Evolutionary conservation across 2,329 filamentous ascomycete species (phyloP).

Genomic region (Trichoderma sp.): DNA sequence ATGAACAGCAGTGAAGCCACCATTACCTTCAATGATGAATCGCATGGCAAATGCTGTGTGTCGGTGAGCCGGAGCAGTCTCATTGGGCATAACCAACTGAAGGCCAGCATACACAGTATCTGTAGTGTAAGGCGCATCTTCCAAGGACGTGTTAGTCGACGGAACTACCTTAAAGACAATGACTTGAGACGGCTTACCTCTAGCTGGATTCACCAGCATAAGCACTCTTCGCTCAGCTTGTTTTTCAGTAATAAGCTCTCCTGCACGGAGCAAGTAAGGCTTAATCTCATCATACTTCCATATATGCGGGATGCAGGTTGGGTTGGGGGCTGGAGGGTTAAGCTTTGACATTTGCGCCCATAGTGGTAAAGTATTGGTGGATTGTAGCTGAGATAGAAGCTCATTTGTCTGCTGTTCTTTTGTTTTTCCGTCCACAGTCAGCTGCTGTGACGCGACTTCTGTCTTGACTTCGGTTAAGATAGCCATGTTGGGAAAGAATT

Average conservation of each 20-base stretch:
- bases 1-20: slow-evolving; percentile 60
- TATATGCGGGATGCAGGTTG: slow-evolving; percentile 41
- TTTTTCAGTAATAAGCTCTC: slow-evolving; percentile 39
- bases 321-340: slow-evolving; percentile 50
- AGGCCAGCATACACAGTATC: slow-evolving; percentile 60
- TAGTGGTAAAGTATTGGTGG: slow-evolving; percentile 37
- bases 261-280: slow-evolving; percentile 39
- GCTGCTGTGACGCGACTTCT: background rate
- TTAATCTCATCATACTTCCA: slow-evolving; percentile 41
- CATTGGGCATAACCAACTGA: slow-evolving; percentile 58
- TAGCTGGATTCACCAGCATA: slow-evolving; percentile 44
- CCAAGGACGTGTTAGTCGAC: background rate
- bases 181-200: slow-evolving; percentile 45
- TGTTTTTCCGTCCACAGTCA: background rate
- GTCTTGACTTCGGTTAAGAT: background rate
- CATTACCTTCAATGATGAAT: slow-evolving; percentile 59
- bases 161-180: background rate
- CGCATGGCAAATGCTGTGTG: slow-evolving; percentile 58
- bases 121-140: slow-evolving; percentile 56
- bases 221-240: slow-evolving; percentile 45
- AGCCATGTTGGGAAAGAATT: background rate
- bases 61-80: slow-evolving; percentile 56
- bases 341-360: slow-evolving; percentile 52
- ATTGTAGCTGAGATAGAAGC: background rate
- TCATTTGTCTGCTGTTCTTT: background rate